Conservation (phyloP, 2,329 filamentous ascomycete species). For the Aspergillus pseudoglaucus region DNA sequence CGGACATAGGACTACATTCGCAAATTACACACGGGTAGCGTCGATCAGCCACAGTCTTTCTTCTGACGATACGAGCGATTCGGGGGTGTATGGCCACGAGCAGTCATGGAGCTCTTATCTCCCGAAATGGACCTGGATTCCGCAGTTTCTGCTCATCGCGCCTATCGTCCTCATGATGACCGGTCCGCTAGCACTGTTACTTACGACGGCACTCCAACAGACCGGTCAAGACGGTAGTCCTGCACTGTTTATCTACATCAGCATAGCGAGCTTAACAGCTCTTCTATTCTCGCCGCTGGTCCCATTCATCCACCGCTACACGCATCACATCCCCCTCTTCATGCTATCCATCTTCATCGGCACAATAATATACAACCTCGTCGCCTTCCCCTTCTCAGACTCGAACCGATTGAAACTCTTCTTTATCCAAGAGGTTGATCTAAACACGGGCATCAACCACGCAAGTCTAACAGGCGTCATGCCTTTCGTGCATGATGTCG, state of each 20-base stretch:
- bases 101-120: slow-evolving; percentile 78
- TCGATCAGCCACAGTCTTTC: slow-evolving; percentile 14
- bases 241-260: slow-evolving; percentile 63
- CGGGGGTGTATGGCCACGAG: slow-evolving; percentile 56
- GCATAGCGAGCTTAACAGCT: slow-evolving; percentile 61
- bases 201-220: slow-evolving; percentile 67
- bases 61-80: slow-evolving; percentile 19
- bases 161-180: slow-evolving; percentile 72
- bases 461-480: slow-evolving; percentile 65
- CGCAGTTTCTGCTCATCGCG: slow-evolving; percentile 75
- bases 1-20: slow-evolving; percentile 46
- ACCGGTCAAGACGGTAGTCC: slow-evolving; percentile 78
- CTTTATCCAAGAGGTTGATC: slow-evolving; percentile 74
- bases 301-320: slow-evolving; percentile 82
- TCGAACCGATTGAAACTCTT: slow-evolving; percentile 76
- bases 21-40: slow-evolving; percentile 43
- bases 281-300: slow-evolving; percentile 68
- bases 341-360: slow-evolving; percentile 65
- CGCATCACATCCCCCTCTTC: slow-evolving; percentile 72
- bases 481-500: slow-evolving; percentile 60
- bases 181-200: slow-evolving; percentile 67
- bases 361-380: slow-evolving; percentile 78
- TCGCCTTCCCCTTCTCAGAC: slow-evolving; percentile 80
- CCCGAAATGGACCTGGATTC: slow-evolving; percentile 77
- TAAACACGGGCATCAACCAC: slow-evolving; percentile 63